phyloP scores from a whole-genome alignment of 371 early-diverging fungal genomes.

The Conidiobolus incongruus region DNA sequence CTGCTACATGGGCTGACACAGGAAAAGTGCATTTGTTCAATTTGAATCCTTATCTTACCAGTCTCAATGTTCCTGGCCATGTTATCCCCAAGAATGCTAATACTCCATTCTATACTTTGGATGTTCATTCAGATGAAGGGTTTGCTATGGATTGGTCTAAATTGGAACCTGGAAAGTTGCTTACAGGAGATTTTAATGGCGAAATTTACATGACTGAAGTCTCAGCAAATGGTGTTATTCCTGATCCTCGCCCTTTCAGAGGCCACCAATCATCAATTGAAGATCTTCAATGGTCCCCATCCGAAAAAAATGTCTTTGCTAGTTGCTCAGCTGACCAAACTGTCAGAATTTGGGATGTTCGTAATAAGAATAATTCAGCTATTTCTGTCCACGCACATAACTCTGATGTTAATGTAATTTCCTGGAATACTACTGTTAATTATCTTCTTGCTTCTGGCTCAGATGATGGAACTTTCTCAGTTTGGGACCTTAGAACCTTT shows the following conservation, averaged over 20 bases:
- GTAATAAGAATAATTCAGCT: conserved; percentile 45
- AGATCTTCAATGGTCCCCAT: conserved; percentile 91
- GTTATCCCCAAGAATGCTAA: conserved; percentile 29
- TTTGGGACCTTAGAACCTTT: conserved; percentile 88
- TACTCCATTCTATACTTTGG: conserved; percentile 53
- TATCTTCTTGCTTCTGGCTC: conserved; percentile 81
- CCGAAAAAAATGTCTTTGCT: conserved; percentile 77
- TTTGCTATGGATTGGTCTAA: conserved; percentile 89
- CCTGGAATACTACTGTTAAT: conserved; percentile 64
- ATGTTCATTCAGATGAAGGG: conserved; percentile 70
- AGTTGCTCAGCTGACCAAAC: conserved; percentile 75
- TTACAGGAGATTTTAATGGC: conserved; percentile 68
- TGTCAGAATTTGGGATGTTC: conserved; percentile 84
- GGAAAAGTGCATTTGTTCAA: conserved; percentile 87
- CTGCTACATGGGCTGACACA: conserved; percentile 84
- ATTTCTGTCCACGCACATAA: conserved; percentile 63
- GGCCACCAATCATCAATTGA: conserved; percentile 79
- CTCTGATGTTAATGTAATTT: conserved; percentile 86
- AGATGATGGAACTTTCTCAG: conserved; percentile 79
- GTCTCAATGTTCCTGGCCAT: conserved; percentile 60
- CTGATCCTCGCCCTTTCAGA: conserved; percentile 48
- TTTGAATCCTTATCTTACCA: conserved; percentile 35
- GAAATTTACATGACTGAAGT: conserved; percentile 59
- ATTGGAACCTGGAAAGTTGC: conserved; percentile 37
- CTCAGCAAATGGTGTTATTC: conserved; percentile 28